phyloP scores from a whole-genome alignment of 116 monocot species.

The Iris pallida region DNA sequence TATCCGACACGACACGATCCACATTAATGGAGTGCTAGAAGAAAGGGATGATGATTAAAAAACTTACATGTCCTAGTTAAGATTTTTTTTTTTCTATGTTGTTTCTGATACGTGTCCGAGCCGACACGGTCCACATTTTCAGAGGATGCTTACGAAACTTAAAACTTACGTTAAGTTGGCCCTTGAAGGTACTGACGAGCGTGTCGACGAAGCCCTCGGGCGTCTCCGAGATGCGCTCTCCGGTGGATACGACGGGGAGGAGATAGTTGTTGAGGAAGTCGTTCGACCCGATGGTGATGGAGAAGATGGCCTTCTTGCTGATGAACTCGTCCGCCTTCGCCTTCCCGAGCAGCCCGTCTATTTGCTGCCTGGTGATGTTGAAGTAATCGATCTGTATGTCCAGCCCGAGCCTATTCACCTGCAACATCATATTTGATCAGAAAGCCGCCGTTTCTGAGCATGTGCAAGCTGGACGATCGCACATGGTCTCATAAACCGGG shows the following conservation, averaged over 20 bases:
- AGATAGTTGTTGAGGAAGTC: slow-evolving; percentile 83
- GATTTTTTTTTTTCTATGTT: too few relatives aligned
- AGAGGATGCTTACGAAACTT: neutral
- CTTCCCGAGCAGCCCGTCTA: slow-evolving; percentile 46
- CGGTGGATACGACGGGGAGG: slow-evolving; percentile 35
- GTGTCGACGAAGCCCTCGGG: slow-evolving; percentile 46
- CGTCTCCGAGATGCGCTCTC: slow-evolving; percentile 22
- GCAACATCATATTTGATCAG: neutral
- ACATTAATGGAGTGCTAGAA: too few relatives aligned
- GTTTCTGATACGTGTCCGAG: too few relatives aligned
- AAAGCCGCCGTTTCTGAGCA: too few relatives aligned
- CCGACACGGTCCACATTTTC: too few relatives aligned
- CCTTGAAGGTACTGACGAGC: slow-evolving; percentile 30
- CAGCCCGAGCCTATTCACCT: slow-evolving; percentile 61
- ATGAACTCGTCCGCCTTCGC: slow-evolving; percentile 32
- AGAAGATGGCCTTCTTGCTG: slow-evolving; percentile 50
- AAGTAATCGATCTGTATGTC: slow-evolving; percentile 66
- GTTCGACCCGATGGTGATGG: slow-evolving; percentile 57
- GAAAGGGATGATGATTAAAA: too few relatives aligned
- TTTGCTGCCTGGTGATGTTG: slow-evolving; percentile 51
- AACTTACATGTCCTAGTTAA: too few relatives aligned
- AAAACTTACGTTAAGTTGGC: slow-evolving; percentile 54
- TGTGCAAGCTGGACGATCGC: too few relatives aligned
- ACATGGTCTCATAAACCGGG: too few relatives aligned
- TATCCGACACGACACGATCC: too few relatives aligned